These are phyloP conservation scores for Saccharomycopsis fibuligera DNA, from an alignment of 805 yeast species.

Conservation along the genomic window DNA sequence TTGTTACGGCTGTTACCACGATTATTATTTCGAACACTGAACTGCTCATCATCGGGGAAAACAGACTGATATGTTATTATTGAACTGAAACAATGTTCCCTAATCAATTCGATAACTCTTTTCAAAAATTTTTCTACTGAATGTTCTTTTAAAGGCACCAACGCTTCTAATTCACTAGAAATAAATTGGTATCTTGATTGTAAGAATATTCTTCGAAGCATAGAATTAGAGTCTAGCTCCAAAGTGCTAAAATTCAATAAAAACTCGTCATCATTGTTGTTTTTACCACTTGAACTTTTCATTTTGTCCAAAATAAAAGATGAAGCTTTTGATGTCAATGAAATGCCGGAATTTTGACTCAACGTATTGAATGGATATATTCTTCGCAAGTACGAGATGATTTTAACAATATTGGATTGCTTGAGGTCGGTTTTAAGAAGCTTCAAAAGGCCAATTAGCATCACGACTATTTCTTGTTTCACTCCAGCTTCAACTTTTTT, in stretches of 20 bases:
- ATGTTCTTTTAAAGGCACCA: conserved; percentile 48
- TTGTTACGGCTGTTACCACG: conserved; percentile 27
- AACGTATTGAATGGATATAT: conserved; percentile 44
- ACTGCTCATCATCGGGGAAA: conserved; percentile 35
- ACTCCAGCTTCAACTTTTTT: conserved; percentile 44
- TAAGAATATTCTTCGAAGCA: conserved; percentile 52
- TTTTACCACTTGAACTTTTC: not conserved
- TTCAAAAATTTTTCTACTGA: conserved; percentile 59
- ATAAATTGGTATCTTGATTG: conserved; percentile 67
- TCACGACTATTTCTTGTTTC: conserved; percentile 48
- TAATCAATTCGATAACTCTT: conserved; percentile 71
- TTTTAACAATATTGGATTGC: conserved; percentile 72
- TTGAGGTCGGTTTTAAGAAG: conserved; percentile 69
- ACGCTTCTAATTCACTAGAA: conserved; percentile 48
- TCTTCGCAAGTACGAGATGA: conserved; percentile 67
- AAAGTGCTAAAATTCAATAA: conserved; percentile 4
- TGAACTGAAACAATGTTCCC: conserved; percentile 78
- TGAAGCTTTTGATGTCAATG: too few species aligned
- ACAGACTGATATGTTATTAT: conserved; percentile 60
- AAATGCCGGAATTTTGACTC: not conserved
- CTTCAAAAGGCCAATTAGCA: conserved; percentile 66
- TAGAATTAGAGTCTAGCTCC: conserved; percentile 22
- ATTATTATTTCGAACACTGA: too few species aligned
- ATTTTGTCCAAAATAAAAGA: too few species aligned
- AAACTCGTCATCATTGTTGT: not conserved